Evolutionary conservation across 2,329 filamentous ascomycete genomes (phyloP).

Genomic region (Fonsecaea pedrosoi): DNA sequence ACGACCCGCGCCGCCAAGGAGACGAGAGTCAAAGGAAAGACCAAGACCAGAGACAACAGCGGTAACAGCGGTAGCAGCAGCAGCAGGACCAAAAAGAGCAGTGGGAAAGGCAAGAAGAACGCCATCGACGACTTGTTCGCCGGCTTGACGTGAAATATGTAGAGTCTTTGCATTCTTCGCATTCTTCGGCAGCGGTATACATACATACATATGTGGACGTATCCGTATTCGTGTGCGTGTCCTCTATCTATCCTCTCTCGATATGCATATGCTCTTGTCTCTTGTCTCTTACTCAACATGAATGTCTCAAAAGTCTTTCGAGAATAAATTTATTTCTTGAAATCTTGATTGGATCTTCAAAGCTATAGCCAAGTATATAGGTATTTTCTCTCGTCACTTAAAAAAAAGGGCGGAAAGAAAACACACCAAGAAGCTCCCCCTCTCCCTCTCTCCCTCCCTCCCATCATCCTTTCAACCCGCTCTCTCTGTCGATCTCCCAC

Average conservation of each 20-base stretch:
- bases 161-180: too few relatives aligned
- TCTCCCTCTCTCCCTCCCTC: background rate
- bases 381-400: background rate
- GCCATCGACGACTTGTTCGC: constrained; percentile 77
- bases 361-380: background rate
- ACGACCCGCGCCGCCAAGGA: too few relatives aligned
- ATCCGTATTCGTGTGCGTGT: too few relatives aligned
- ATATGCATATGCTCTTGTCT: too few relatives aligned
- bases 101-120: constrained; percentile 53
- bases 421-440: background rate
- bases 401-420: background rate
- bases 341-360: background rate
- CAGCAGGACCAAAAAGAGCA: background rate
- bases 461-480: too few relatives aligned
- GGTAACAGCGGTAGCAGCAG: background rate
- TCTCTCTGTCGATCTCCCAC: background rate
- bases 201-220: too few relatives aligned
- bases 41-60: background rate
- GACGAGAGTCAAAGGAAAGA: background rate
- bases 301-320: too few relatives aligned
- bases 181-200: too few relatives aligned
- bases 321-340: too few relatives aligned
- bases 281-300: too few relatives aligned
- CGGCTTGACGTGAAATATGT: constrained; percentile 55
- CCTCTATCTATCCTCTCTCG: too few relatives aligned